A percentile compares a stretch with the other conserved stretches of the same genome.
These are phyloP conservation scores for Fraxinus paxiana DNA, from an alignment of 305 asterid genomes.

Conservation along the genomic window DNA sequence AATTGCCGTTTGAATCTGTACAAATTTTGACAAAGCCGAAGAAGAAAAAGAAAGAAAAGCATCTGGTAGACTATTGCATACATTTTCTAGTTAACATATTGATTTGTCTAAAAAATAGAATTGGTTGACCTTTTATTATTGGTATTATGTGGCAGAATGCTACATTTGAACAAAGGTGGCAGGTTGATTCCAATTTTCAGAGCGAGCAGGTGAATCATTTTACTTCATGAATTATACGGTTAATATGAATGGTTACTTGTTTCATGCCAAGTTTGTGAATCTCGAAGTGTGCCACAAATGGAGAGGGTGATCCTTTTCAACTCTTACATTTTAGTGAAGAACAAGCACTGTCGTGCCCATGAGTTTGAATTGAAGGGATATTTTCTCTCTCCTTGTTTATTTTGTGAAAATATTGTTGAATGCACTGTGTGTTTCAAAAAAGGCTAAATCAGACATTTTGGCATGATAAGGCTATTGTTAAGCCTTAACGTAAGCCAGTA, in stretches of 20 bases:
- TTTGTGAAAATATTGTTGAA: constrained; percentile 1
- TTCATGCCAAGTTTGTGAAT: background rate
- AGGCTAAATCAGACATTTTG: background rate
- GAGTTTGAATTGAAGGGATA: constrained; percentile 1
- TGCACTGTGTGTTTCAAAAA: background rate
- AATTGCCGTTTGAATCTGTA: constrained; percentile 50
- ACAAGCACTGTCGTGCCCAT: background rate
- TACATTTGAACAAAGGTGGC: constrained; percentile 71
- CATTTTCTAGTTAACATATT: constrained; percentile 2
- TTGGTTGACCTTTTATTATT: background rate
- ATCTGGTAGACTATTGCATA: constrained; percentile 46
- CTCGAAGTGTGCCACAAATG: background rate
- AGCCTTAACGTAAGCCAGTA: background rate
- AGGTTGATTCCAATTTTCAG: constrained; percentile 61
- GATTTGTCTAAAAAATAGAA: background rate
- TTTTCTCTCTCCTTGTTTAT: background rate
- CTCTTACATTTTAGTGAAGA: background rate
- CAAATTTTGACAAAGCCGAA: constrained; percentile 59
- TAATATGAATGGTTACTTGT: background rate
- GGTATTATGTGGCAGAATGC: constrained; percentile 47
- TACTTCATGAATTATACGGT: constrained; percentile 3
- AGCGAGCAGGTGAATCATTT: constrained; percentile 67
- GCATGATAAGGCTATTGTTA: background rate
- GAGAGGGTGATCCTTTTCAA: background rate
- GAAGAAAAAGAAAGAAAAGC: constrained; percentile 85